phyloP scores from a whole-genome alignment of 2,329 filamentous ascomycete species.

The Colletotrichum cereale region DNA sequence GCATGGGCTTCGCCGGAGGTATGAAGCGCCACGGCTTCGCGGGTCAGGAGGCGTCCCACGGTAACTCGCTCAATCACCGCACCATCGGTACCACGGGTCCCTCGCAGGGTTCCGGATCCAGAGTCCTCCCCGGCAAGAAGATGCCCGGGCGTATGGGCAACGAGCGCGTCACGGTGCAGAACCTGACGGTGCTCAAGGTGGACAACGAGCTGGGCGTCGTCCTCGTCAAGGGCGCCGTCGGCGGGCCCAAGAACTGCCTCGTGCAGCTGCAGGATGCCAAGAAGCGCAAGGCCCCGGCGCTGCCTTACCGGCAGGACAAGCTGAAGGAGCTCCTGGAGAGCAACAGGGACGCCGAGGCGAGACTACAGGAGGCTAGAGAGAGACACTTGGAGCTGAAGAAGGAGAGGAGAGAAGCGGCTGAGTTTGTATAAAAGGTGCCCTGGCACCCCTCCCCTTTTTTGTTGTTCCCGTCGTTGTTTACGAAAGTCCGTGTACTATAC shows the following conservation, averaged over 20 bases:
- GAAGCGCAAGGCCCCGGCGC: slow-evolving; percentile 77
- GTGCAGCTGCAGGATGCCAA: slow-evolving; percentile 91
- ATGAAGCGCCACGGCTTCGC: slow-evolving; percentile 96
- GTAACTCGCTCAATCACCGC: slow-evolving; percentile 94
- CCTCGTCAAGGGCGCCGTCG: slow-evolving; percentile 87
- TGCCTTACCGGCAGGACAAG: slow-evolving; percentile 62
- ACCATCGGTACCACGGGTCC: slow-evolving; percentile 91
- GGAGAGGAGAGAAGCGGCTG: slow-evolving; percentile 47
- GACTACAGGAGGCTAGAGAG: slow-evolving; percentile 62
- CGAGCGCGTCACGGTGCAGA: slow-evolving; percentile 89
- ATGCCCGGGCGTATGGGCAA: slow-evolving; percentile 98
- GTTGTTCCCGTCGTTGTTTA: slow-evolving; percentile 40
- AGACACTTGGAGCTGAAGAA: slow-evolving; percentile 68
- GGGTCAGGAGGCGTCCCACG: slow-evolving; percentile 92
- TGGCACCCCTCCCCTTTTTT: slow-evolving; percentile 10
- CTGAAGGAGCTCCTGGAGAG: slow-evolving; percentile 58
- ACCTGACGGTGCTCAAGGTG: slow-evolving; percentile 88
- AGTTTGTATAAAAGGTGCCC: slow-evolving; percentile 22
- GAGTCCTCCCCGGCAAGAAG: slow-evolving; percentile 95
- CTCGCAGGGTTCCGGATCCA: slow-evolving; percentile 90
- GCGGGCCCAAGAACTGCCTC: slow-evolving; percentile 87
- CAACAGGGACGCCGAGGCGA: slow-evolving; percentile 59
- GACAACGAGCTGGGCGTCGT: slow-evolving; percentile 90
- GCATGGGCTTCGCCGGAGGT: slow-evolving; percentile 94
- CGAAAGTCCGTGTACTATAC: slow-evolving; percentile 52